phyloP scores from a whole-genome alignment of 2,329 filamentous ascomycete genomes.

The Elsinoe fawcettii region DNA sequence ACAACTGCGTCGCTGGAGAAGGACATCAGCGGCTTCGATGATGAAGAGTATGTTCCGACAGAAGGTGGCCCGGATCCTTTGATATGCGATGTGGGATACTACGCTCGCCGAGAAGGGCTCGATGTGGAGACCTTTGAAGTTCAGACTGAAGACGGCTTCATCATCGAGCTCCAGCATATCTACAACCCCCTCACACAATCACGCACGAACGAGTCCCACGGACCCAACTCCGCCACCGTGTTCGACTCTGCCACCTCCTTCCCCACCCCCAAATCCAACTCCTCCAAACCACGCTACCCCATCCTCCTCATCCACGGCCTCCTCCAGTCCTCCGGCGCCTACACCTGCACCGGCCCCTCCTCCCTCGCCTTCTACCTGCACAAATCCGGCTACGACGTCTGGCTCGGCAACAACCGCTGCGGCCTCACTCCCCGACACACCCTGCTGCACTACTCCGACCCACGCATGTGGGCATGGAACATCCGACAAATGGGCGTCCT shows the following conservation, averaged over 20 bases:
- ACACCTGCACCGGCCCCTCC: constrained; percentile 82
- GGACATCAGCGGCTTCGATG: constrained; percentile 27
- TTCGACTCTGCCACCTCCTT: constrained; percentile 39
- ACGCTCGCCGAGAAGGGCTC: constrained; percentile 77
- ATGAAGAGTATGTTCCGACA: constrained; percentile 59
- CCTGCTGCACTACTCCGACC: constrained; percentile 63
- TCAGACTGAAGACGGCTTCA: constrained; percentile 88
- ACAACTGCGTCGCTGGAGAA: constrained; percentile 40
- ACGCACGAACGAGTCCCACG: constrained; percentile 41
- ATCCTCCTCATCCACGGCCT: constrained; percentile 82
- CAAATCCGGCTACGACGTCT: constrained; percentile 89
- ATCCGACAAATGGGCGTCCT: constrained; percentile 89
- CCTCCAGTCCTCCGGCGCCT: constrained; percentile 79
- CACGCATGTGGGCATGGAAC: constrained; percentile 95
- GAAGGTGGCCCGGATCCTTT: constrained; percentile 76
- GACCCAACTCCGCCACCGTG: constrained; percentile 52
- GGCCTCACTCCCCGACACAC: constrained; percentile 73
- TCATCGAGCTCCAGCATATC: constrained; percentile 82
- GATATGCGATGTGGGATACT: constrained; percentile 72
- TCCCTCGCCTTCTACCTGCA: constrained; percentile 86
- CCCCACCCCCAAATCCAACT: background rate
- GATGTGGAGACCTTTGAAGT: constrained; percentile 78
- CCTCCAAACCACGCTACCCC: constrained; percentile 54
- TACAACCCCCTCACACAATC: constrained; percentile 67
- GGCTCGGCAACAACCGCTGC: constrained; percentile 89